phyloP scores from a whole-genome alignment of 2,329 filamentous ascomycete genomes.

The Colletotrichum graminicola region DNA sequence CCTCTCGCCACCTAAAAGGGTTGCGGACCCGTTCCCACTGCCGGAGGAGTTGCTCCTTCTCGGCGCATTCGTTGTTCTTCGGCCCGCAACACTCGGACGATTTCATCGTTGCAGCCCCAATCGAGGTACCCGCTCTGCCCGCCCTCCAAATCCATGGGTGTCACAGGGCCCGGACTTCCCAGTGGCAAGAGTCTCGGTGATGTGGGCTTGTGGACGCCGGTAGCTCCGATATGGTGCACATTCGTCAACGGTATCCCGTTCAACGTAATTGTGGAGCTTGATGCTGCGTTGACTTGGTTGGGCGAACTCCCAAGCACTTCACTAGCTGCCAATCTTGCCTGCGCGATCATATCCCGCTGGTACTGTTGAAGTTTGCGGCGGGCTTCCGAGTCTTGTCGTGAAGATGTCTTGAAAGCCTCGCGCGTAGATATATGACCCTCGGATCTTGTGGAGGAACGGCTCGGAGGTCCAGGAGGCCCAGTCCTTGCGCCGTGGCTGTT shows the following conservation, averaged over 20 bases:
- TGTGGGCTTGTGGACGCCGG: conserved; percentile 59
- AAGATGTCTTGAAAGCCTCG: conserved; percentile 43
- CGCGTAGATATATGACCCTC: conserved; percentile 46
- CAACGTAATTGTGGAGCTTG: conserved; percentile 49
- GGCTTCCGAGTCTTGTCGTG: conserved; percentile 60
- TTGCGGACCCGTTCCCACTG: conserved; percentile 49
- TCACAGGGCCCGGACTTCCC: conserved; percentile 71
- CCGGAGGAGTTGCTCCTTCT: conserved; percentile 50
- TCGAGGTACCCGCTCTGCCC: conserved; percentile 55
- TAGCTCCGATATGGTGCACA: conserved; percentile 52
- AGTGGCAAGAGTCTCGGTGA: conserved; percentile 65
- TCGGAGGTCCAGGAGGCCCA: conserved; percentile 26
- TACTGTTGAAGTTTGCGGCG: conserved; percentile 68
- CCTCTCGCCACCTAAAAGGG: conserved; percentile 44
- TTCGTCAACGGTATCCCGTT: conserved; percentile 53
- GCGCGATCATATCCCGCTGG: conserved; percentile 71
- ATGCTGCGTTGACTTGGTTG: conserved; percentile 44
- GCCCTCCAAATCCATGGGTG: conserved; percentile 68
- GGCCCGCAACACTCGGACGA: conserved; percentile 41
- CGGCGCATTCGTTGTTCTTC: conserved; percentile 51
- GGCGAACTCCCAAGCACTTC: conserved; percentile 47
- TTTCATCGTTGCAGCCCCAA: conserved; percentile 46
- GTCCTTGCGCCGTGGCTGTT: conserved; percentile 44
- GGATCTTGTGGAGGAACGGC: conserved; percentile 35
- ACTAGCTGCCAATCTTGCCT: conserved; percentile 62